Percentiles rank a stretch among this genome's conserved stretches.
phyloP scores from a whole-genome alignment of 805 yeast genomes.

The Scheffersomyces spartinae region DNA sequence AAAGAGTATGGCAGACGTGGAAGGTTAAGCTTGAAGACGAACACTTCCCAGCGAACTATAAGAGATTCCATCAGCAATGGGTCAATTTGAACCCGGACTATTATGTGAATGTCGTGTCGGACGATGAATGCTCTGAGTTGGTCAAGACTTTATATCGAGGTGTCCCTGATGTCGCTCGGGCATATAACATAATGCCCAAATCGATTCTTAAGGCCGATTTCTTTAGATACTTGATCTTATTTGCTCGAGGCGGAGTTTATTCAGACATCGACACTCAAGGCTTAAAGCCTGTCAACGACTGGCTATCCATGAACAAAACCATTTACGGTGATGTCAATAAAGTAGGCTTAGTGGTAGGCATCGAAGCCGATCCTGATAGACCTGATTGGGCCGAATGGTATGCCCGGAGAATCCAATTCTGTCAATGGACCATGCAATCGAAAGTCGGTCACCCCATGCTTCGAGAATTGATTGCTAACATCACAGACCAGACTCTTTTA shows the following conservation, averaged over 20 bases:
- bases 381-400: slow-evolving; percentile 92
- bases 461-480: slow-evolving; percentile 66
- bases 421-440: slow-evolving; percentile 93
- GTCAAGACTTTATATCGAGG: slow-evolving; percentile 46
- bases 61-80: slow-evolving; percentile 53
- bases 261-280: slow-evolving; percentile 82
- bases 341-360: slow-evolving; percentile 80
- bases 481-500: slow-evolving; percentile 62
- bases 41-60: slow-evolving; percentile 43
- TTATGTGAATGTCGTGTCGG: slow-evolving; percentile 59
- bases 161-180: slow-evolving; percentile 68
- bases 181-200: slow-evolving; percentile 69
- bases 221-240: slow-evolving; percentile 76
- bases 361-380: slow-evolving; percentile 95
- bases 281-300: slow-evolving; percentile 57
- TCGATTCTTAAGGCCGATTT: slow-evolving; percentile 85
- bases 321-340: slow-evolving; percentile 16
- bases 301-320: slow-evolving; percentile 49
- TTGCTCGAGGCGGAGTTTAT: slow-evolving; percentile 88
- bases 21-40: slow-evolving; percentile 51
- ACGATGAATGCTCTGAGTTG: slow-evolving; percentile 52
- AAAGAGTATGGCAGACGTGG: slow-evolving; percentile 92
- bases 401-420: slow-evolving; percentile 85
- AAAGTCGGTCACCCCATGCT: slow-evolving; percentile 88
- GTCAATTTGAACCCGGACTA: slow-evolving; percentile 41